A percentile compares a stretch with the other conserved stretches of the same genome.
Evolutionary conservation across 75 land plant species (phyloP).

Genomic region (Isoetes taiwanensis): DNA sequence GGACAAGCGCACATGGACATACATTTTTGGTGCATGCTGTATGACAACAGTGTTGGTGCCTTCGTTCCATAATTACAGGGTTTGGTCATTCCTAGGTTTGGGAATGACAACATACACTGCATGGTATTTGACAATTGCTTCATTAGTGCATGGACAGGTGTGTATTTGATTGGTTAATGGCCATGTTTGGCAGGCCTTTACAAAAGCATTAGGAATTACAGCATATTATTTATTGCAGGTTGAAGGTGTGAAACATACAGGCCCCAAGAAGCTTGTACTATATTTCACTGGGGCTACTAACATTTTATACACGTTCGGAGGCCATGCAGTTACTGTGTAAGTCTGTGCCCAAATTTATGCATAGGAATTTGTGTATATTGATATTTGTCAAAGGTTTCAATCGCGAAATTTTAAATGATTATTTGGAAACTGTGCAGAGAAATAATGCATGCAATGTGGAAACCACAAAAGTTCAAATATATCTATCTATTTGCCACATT

Average conservation of each 20-base stretch:
- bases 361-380: neutral
- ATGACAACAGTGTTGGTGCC: constrained; percentile 70
- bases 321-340: constrained; percentile 53
- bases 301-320: constrained; percentile 44
- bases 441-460: constrained; percentile 85
- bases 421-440: constrained; percentile 56
- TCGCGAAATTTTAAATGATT: neutral
- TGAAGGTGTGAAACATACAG: constrained; percentile 21
- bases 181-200: neutral
- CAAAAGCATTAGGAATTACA: too few species aligned
- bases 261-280: constrained; percentile 19
- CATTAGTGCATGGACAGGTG: constrained; percentile 44
- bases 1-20: constrained; percentile 82
- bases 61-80: constrained; percentile 71
- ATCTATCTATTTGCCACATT: constrained; percentile 53
- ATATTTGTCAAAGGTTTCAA: neutral
- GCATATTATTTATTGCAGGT: constrained; percentile 25
- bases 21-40: constrained; percentile 81
- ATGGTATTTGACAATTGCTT: constrained; percentile 41
- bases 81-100: constrained; percentile 74
- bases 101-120: constrained; percentile 87
- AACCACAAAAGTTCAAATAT: constrained; percentile 60
- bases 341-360: neutral
- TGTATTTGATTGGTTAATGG: neutral
- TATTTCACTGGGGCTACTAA: constrained; percentile 49